Evolutionary conservation across 2,329 filamentous ascomycete species (phyloP).

Genomic region (Trichophyton simii): DNA sequence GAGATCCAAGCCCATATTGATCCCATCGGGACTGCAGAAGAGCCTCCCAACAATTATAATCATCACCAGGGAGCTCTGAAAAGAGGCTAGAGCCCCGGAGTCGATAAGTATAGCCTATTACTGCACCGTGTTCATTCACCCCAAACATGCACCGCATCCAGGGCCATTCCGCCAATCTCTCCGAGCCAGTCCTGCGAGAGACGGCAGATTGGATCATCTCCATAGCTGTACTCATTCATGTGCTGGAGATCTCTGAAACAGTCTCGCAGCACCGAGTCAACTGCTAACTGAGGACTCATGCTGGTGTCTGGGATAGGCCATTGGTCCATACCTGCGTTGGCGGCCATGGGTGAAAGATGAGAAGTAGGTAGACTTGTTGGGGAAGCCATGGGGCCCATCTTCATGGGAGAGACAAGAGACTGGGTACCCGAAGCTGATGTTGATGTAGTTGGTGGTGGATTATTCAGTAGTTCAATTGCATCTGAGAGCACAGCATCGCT

Average conservation of each 20-base stretch:
- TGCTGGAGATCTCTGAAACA: constrained; percentile 26
- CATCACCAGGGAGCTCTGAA: not conserved
- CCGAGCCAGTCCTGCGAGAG: constrained; percentile 26
- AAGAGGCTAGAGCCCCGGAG: not conserved
- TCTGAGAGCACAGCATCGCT: constrained; percentile 34
- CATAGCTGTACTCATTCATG: constrained; percentile 15
- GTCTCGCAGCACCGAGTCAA: constrained; percentile 30
- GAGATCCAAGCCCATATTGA: not conserved
- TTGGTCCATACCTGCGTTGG: constrained; percentile 4
- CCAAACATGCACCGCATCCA: constrained; percentile 11
- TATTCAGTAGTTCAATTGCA: constrained; percentile 22
- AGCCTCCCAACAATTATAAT: not conserved
- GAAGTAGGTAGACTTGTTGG: not conserved
- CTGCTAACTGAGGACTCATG: constrained; percentile 17
- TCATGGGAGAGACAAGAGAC: constrained; percentile 3
- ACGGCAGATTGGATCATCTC: constrained; percentile 21
- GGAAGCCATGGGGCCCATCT: constrained; percentile 3
- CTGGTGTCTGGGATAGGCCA: constrained; percentile 6
- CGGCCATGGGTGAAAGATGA: constrained; percentile 4
- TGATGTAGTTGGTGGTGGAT: constrained; percentile 7
- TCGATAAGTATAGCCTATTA: not conserved
- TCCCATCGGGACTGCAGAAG: not conserved
- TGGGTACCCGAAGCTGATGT: constrained; percentile 9
- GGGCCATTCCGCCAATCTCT: constrained; percentile 15
- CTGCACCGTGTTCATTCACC: constrained; percentile 3